Evolutionary conservation across 108 stramenopile genomes (phyloP).

Genomic region (Pseudonitzschia pungens): DNA sequence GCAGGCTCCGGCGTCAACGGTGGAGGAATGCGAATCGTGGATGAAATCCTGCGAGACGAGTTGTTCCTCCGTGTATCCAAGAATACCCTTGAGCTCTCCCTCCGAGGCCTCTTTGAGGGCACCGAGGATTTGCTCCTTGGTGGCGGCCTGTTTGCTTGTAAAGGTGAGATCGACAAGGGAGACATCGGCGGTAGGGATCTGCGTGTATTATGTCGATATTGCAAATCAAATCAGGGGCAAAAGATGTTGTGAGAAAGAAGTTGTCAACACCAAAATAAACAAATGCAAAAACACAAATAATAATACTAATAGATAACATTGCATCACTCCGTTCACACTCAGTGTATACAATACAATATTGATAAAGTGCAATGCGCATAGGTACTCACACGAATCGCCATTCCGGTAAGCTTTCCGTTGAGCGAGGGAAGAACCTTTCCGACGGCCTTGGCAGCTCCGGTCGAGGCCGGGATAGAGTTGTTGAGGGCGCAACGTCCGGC

Average conservation of each 20-base stretch:
- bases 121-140: constrained; percentile 85
- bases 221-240: neutral
- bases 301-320: too few relatives aligned
- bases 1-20: constrained; percentile 91
- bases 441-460: constrained; percentile 95
- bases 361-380: too few relatives aligned
- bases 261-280: neutral
- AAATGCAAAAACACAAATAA: too few relatives aligned
- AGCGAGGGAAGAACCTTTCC: constrained; percentile 88
- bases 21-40: constrained; percentile 79
- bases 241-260: neutral
- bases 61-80: constrained; percentile 92
- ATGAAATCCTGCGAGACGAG: constrained; percentile 96
- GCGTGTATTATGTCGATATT: neutral
- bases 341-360: too few relatives aligned
- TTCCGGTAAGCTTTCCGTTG: constrained; percentile 85
- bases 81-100: constrained; percentile 88
- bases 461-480: constrained; percentile 93
- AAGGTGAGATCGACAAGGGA: constrained; percentile 96
- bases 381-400: constrained; percentile 78
- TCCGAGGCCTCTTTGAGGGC: constrained; percentile 93
- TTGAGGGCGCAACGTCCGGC: constrained; percentile 71
- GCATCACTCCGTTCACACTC: too few relatives aligned
- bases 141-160: constrained; percentile 85
- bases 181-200: constrained; percentile 94